phyloP scores from a whole-genome alignment of 2,329 filamentous ascomycete genomes.

The Fusarium sp. region DNA sequence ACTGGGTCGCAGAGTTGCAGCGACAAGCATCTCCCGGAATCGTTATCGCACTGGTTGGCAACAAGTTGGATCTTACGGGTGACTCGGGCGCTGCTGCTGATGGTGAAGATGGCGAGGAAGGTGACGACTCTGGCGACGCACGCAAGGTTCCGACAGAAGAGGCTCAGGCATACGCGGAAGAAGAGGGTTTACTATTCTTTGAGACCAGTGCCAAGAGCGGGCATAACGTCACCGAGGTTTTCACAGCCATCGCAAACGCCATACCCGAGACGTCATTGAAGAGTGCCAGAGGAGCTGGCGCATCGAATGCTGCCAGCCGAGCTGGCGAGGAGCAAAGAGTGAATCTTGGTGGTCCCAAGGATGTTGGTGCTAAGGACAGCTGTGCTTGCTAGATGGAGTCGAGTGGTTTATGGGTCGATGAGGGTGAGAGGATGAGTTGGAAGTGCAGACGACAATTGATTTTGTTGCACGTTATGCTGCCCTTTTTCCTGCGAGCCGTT shows the following conservation, averaged over 20 bases:
- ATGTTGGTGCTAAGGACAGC: conserved; percentile 83
- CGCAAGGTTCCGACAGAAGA: conserved; percentile 91
- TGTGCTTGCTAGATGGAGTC: conserved; percentile 77
- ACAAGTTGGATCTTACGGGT: conserved; percentile 90
- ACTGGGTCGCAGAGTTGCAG: conserved; percentile 98
- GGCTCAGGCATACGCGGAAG: conserved; percentile 91
- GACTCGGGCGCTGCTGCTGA: conserved; percentile 56
- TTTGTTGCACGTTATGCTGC: conserved; percentile 40
- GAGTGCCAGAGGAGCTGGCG: conserved; percentile 79
- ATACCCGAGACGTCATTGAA: conserved; percentile 98
- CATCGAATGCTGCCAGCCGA: conserved; percentile 67
- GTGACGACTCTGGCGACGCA: conserved; percentile 74
- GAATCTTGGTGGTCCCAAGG: conserved; percentile 78
- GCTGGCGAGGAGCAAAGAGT: conserved; percentile 77
- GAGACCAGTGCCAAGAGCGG: conserved; percentile 98
- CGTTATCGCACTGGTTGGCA: conserved; percentile 95
- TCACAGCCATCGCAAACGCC: conserved; percentile 96
- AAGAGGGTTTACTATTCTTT: conserved; percentile 94
- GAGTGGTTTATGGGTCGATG: not conserved
- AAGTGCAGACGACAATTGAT: conserved; percentile 29
- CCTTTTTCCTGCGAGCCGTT: conserved; percentile 41
- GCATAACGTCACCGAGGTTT: conserved; percentile 92
- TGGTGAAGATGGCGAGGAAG: conserved; percentile 64
- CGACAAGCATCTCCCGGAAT: conserved; percentile 95
- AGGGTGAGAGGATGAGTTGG: conserved; percentile 16